Base-by-base conservation (phyloP, 768 basidiomycete species). In the Cystoderma amianthinum region DNA sequence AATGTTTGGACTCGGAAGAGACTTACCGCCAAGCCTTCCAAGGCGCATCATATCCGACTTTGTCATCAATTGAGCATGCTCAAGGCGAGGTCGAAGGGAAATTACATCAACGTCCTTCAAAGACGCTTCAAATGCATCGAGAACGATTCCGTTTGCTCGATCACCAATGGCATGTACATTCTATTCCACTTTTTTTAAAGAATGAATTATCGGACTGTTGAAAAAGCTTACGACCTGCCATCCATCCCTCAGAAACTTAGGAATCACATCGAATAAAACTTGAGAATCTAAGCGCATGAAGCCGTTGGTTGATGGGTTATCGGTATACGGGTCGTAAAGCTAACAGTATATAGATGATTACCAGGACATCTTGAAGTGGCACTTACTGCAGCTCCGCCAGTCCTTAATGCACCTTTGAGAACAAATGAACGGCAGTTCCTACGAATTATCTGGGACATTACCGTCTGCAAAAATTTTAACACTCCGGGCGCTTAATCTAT, bases 101-200 rank as follows among this genome's bases (percentile, higher is more conserved):
- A 75, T 71, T 6, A 85, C 77, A 48, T 85, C 75, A 32, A 67
- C 67, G 18, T 74, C 72, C 43, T 73, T 60, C 39, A 90, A 58
- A 3, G 81, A 75, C 15, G 68, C 65, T 57, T 92, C 87, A 49
- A 95, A 93, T 0, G 83, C 81, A 56, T 94, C 80, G 24, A 96
- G 59, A 13, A 94, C 82, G 32, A 90, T 69, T 15, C 79, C 72
- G 57, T 95, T 95, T 30, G 92, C 91, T 38, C 83, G 78, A 59
- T 97, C 93, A 9, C 87, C 87, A 28, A 90, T 85, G 13, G 85
- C 85, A 58, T 89, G 87, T 12, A 92, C 80, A 51, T 93, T 92
- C 91, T 93, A 47, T 7, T 39, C 32, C 30, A 22, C 3, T 22
- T 41, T 7, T 24, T 45, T 11, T 6, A 7, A 16, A 36, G 21